These are phyloP conservation scores for Ceratobasidium sp. DNA, from an alignment of 1,284 basidiomycete species.

Conservation along the genomic window DNA sequence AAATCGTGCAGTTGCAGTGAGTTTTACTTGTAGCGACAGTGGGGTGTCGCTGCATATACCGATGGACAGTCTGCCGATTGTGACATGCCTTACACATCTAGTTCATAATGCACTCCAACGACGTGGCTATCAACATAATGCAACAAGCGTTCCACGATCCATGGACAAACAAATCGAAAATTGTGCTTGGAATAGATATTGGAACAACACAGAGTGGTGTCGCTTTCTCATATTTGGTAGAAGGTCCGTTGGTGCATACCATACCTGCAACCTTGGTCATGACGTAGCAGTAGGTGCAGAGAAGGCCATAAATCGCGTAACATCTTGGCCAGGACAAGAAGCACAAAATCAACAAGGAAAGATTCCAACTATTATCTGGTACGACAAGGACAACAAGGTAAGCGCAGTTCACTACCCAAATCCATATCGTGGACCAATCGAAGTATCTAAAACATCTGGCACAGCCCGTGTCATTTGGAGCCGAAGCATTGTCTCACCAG, in stretches of 20 bases:
- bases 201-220: conserved; percentile 16
- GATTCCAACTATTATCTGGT: conserved; percentile 42
- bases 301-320: conserved; percentile 6
- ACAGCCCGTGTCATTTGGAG: conserved; percentile 44
- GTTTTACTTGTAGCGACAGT: no score
- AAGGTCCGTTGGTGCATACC: not conserved
- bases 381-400: conserved; percentile 19
- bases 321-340: conserved; percentile 44
- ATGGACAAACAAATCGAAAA: conserved; percentile 37
- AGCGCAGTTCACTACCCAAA: not conserved
- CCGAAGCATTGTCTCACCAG: conserved; percentile 11
- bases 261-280: no score
- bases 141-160: not conserved
- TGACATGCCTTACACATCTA: no score
- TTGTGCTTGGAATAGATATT: conserved; percentile 30
- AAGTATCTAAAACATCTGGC: not conserved
- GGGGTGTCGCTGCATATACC: no score
- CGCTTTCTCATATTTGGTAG: conserved; percentile 9
- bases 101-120: conserved; percentile 5
- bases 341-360: conserved; percentile 1
- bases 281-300: not conserved
- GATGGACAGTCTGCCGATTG: not conserved
- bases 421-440: not conserved
- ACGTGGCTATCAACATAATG: not conserved
- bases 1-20: no score